These are phyloP conservation scores for Rhodomyrtus tomentosa DNA, from an alignment of 345 rosid genomes.

Conservation along the genomic window DNA sequence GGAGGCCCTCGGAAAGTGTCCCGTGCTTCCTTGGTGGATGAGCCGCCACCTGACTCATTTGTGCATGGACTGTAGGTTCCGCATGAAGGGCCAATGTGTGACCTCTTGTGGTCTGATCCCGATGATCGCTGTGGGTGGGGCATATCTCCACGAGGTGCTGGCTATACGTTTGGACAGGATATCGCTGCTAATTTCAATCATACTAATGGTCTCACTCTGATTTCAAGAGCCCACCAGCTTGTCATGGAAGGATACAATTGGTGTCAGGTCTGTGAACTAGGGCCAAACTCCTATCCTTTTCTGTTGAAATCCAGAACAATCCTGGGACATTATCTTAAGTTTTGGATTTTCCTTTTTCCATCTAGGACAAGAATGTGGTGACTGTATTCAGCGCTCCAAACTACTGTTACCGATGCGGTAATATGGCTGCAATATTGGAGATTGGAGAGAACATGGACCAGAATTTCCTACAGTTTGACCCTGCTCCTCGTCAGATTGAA, in stretches of 20 bases:
- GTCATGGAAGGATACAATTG: slow-evolving; percentile 96
- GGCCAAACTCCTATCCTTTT: neutral
- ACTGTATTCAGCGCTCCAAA: slow-evolving; percentile 96
- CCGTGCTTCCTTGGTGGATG: no score
- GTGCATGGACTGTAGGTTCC: slow-evolving; percentile 46
- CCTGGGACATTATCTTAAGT: neutral
- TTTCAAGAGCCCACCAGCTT: slow-evolving; percentile 95
- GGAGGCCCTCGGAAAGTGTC: no score
- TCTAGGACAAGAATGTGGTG: slow-evolving; percentile 80
- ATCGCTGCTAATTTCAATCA: slow-evolving; percentile 80
- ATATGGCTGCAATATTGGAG: slow-evolving; percentile 96
- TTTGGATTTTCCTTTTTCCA: neutral
- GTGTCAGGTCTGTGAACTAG: slow-evolving; percentile 59
- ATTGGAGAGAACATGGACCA: slow-evolving; percentile 94
- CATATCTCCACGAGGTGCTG: slow-evolving; percentile 98
- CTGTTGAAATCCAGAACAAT: neutral
- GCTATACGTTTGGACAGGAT: slow-evolving; percentile 94
- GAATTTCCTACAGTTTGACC: slow-evolving; percentile 89
- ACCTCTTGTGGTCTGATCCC: slow-evolving; percentile 97
- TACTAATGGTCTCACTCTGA: slow-evolving; percentile 73
- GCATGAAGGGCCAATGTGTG: slow-evolving; percentile 99
- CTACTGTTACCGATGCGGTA: slow-evolving; percentile 90
- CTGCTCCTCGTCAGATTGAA: slow-evolving; percentile 87
- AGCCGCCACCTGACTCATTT: neutral
- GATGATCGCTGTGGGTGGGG: slow-evolving; percentile 99